Conservation (phyloP, 306 rosid genomes). For the Mimosa bimucronata region DNA sequence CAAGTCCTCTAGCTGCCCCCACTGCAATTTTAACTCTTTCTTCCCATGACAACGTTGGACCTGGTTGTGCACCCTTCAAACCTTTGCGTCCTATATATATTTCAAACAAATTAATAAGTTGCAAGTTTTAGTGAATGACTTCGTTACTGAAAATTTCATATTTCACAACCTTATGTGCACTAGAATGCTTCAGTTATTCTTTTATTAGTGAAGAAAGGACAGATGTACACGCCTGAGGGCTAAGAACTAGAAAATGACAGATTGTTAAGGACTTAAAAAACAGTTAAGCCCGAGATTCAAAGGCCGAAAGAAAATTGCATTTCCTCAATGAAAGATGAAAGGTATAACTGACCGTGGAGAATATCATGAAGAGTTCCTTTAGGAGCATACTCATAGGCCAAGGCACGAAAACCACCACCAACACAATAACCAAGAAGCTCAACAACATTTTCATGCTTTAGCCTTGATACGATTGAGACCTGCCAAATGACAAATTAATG, state of each 20-base stretch:
- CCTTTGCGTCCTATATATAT: constrained; percentile 52
- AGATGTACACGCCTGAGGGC: not conserved
- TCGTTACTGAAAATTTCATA: not conserved
- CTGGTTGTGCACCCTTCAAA: constrained; percentile 52
- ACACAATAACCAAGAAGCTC: constrained; percentile 60
- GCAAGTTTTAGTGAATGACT: not conserved
- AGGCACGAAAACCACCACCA: constrained; percentile 54
- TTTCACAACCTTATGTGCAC: not conserved
- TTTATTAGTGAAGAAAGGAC: not conserved
- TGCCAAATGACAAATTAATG: constrained; percentile 17
- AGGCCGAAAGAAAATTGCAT: not conserved
- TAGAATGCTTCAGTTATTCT: not conserved
- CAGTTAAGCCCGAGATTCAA: not conserved
- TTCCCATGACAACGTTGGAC: constrained; percentile 51
- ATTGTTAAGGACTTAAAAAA: not conserved
- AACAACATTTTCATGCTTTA: constrained; percentile 53
- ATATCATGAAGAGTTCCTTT: constrained; percentile 60
- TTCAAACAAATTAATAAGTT: not conserved
- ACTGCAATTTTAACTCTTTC: constrained; percentile 58
- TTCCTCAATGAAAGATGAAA: not conserved
- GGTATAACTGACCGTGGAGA: constrained; percentile 47
- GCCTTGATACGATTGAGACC: constrained; percentile 64
- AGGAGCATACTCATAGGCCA: constrained; percentile 59
- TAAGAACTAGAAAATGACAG: not conserved
- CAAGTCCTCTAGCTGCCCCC: constrained; percentile 57